Evolutionary conservation across 1,284 basidiomycete genomes (phyloP), one percentile per base, ranked within the genome.

Genomic region (Apiotrichum sp.): DNA sequence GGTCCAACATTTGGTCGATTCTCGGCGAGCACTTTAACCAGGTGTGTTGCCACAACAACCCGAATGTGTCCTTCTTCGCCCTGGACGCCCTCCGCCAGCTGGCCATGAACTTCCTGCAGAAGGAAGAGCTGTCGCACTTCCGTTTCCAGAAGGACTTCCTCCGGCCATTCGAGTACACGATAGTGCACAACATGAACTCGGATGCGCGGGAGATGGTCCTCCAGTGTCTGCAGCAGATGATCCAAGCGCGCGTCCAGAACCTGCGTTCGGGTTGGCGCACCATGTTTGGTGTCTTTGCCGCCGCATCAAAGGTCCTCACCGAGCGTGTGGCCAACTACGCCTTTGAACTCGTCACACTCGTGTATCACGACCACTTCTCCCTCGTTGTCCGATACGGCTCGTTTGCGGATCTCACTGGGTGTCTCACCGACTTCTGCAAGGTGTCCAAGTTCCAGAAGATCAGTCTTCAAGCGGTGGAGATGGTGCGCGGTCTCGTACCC

Each of bases 91-190:
- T 99, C n/a, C 87, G 96, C 32, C 96, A 99, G 76, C 80, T 99
- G 41, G 93, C 96, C 3, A 97, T 96, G 91, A 86, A 95, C 47
- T 99, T 99, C 77, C 81, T 99, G 68, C 96, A 98, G 77, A 98
- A 98, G 77, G 95, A 98, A 72, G 96, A 99, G 74, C 74, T 99
- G 62, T 85, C 92, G 0, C 93, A 98, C 78, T 99, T 98, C 83
- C 93, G 95, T 71, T 99, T 99, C 78, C 96, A 99, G 68, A 99
- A 98, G 76, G 96, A 99, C 73, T 99, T 99, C 77, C 77, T 99
- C 55, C 89, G 92, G 71, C 96, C 96, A 1, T 99, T 98, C 73
- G 93, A 98, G 78, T 88, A 96, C 74, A 93, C 97, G 1, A 99
- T 99, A 89, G 83, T 88, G 44, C 88, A 98, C 72, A 98, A 98